These are phyloP conservation scores for Rehmannia glutinosa DNA, from an alignment of 257 asterid species.

Conservation along the genomic window DNA sequence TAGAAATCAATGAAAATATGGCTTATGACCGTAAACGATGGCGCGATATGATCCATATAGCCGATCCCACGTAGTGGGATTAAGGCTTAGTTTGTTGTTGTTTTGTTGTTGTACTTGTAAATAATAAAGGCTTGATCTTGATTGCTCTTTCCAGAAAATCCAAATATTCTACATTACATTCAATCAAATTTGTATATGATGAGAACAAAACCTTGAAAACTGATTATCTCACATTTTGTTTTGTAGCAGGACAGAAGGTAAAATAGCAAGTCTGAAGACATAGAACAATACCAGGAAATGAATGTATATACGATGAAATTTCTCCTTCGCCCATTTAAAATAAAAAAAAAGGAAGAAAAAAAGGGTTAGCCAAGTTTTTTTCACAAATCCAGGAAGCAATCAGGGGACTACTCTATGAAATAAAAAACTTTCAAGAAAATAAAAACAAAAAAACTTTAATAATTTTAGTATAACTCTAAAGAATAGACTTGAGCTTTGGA, in stretches of 20 bases:
- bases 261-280: background rate
- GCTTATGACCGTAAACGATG: too few species aligned
- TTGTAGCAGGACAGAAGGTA: background rate
- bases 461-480: background rate
- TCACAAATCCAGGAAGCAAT: too few species aligned
- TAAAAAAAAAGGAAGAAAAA: too few species aligned
- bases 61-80: too few species aligned
- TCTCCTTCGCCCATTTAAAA: background rate
- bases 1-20: too few species aligned
- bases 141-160: background rate
- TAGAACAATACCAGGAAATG: conserved; percentile 1
- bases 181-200: background rate
- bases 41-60: too few species aligned
- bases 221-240: background rate
- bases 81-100: too few species aligned
- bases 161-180: background rate
- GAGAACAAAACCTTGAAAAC: background rate
- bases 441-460: background rate
- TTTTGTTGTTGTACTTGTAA: too few species aligned
- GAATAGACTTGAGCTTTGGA: conserved; percentile 21
- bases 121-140: background rate
- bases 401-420: too few species aligned
- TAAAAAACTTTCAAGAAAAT: background rate
- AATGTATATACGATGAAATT: too few species aligned
- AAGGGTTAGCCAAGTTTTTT: too few species aligned